Base-by-base conservation (phyloP, 2,329 filamentous ascomycete genomes). In the Exophiala dermatitidis region DNA sequence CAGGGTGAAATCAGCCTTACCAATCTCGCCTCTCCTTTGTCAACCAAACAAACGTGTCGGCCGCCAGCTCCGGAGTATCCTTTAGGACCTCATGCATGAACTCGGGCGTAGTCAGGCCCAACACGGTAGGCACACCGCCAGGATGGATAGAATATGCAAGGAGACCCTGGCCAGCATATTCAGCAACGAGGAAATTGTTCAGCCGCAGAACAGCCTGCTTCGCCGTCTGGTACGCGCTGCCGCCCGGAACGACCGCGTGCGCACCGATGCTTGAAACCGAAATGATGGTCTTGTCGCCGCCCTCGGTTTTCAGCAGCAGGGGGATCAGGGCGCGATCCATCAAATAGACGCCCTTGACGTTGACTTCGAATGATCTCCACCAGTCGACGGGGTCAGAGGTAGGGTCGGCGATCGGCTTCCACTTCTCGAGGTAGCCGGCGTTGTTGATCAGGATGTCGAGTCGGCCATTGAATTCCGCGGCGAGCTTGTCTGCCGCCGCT, bases 171-270 rank as follows among this genome's bases (percentile, higher is more conserved):
- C 68, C 64, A 5, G 60, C 62, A 57, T 79, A 74, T 56, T 80
- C 77, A 31, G 54, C 54, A 3, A 64, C 65, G 19, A 75, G 52
- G 53, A 72, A 76, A 60, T 79, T 72, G 12, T 67, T 71, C 8
- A 79, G 63, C 3, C 74, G 70, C 45, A 69, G 63, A 1, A 74
- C 55, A 0, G 73, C 51, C 36, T 77, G 67, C 59, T 79, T 78
- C 46, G 67, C 65, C 2, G 67, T 66, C 60, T 76, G 73, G 60
- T 80, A 80, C 0, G 69, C 68, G 6, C 72, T 75, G 0, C 66
- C 71, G 1, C 69, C 68, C 0, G 64, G 64, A 0, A 38, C 48
- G 4, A 66, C 53, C 4, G 63, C 41, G 19, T 71, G 64, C 1
- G 69, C 74, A 1, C 72, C 74, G 30, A 66, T 64, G 50, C 71